Evolutionary conservation across 305 asterid genomes (phyloP).

Genomic region (Fraxinus angustifolia): DNA sequence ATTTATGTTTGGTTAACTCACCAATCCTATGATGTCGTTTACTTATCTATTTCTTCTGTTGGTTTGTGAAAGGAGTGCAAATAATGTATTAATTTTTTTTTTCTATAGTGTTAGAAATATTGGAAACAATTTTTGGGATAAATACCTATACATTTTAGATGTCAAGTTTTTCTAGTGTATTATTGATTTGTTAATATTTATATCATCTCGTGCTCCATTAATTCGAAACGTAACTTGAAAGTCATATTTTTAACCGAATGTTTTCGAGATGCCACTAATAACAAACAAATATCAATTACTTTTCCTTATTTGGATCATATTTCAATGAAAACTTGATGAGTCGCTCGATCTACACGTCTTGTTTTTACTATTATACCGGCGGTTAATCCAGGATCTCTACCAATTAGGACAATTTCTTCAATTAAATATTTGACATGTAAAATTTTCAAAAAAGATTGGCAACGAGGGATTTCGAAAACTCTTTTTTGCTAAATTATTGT

Average conservation of each 20-base stretch:
- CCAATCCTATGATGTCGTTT: background rate
- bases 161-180: background rate
- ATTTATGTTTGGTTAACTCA: background rate
- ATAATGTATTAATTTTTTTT: background rate
- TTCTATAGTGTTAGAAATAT: background rate
- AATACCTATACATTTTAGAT: background rate
- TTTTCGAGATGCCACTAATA: background rate
- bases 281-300: no score
- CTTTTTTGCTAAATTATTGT: background rate
- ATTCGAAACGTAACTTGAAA: background rate
- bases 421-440: background rate
- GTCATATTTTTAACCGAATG: background rate
- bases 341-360: background rate
- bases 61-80: background rate
- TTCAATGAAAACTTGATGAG: background rate
- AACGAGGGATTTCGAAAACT: background rate
- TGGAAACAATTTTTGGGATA: background rate
- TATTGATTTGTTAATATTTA: background rate
- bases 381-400: background rate
- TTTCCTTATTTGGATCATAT: background rate
- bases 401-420: background rate
- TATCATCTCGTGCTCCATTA: background rate
- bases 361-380: background rate
- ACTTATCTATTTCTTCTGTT: background rate
- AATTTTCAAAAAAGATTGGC: background rate